Conservation (phyloP, 192 early-diverging fungal genomes). For the Phycomyces blakesleeanus region DNA sequence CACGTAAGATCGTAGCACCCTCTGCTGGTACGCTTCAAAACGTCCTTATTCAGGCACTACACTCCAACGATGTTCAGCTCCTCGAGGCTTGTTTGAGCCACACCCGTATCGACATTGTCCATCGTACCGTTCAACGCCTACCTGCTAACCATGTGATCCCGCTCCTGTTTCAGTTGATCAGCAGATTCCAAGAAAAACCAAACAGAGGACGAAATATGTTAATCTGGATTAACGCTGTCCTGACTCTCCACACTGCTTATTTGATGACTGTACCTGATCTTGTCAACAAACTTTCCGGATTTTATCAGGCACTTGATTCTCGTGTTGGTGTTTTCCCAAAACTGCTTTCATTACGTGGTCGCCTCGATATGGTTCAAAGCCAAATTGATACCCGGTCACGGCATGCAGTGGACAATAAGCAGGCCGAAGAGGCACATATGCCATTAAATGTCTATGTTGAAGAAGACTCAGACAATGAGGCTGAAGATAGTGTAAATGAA, state of each 20-base stretch:
- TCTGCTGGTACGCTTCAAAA: slow-evolving; percentile 48
- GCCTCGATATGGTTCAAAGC: slow-evolving; percentile 46
- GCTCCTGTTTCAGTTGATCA: slow-evolving; percentile 42
- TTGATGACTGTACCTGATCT: slow-evolving; percentile 52
- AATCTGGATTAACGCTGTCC: slow-evolving; percentile 48
- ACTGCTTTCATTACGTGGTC: slow-evolving; percentile 45
- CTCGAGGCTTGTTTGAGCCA: slow-evolving; percentile 44
- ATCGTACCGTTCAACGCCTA: slow-evolving; percentile 40
- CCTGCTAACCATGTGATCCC: slow-evolving; percentile 45
- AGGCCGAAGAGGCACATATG: slow-evolving; percentile 37
- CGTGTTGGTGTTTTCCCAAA: slow-evolving; percentile 46
- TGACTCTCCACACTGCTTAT: slow-evolving; percentile 47
- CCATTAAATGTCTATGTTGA: slow-evolving; percentile 47
- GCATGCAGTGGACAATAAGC: slow-evolving; percentile 17
- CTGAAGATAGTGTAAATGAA: too few species aligned
- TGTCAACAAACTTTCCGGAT: slow-evolving; percentile 42
- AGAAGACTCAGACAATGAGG: slow-evolving; percentile 36
- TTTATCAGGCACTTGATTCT: slow-evolving; percentile 47
- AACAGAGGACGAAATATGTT: slow-evolving; percentile 38
- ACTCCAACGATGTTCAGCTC: slow-evolving; percentile 46
- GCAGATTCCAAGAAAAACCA: slow-evolving; percentile 45
- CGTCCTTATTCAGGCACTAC: slow-evolving; percentile 53
- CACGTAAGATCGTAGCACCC: slow-evolving; percentile 23
- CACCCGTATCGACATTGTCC: slow-evolving; percentile 28
- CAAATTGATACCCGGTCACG: slow-evolving; percentile 44